A percentile compares a stretch with the other conserved stretches of the same genome.
Evolutionary conservation across 805 yeast species (phyloP).

Genomic region (Yarrowia sp.): DNA sequence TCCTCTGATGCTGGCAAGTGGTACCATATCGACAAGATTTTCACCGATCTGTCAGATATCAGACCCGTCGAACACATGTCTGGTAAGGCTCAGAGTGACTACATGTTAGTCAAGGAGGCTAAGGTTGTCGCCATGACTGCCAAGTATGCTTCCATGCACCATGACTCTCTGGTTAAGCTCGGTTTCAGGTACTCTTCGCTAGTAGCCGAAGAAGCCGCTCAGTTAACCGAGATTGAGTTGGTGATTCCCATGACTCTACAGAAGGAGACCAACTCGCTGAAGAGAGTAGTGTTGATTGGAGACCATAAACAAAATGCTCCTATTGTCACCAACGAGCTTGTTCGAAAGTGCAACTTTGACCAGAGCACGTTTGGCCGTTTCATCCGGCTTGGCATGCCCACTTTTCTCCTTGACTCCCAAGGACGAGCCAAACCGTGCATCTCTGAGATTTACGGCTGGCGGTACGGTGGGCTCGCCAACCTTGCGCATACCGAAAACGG

Average conservation of each 20-base stretch:
- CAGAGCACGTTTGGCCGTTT: conserved; percentile 37
- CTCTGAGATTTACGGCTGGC: conserved; percentile 33
- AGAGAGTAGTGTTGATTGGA: conserved; percentile 42
- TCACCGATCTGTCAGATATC: conserved; percentile 33
- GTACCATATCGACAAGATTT: conserved; percentile 33
- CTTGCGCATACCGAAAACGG: conserved; percentile 12
- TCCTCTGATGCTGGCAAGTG: conserved; percentile 29
- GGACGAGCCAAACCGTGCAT: conserved; percentile 36
- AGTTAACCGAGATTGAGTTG: conserved; percentile 39
- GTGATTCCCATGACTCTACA: conserved; percentile 36
- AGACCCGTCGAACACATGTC: conserved; percentile 37
- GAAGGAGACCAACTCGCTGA: conserved; percentile 27
- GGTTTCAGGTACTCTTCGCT: conserved; percentile 37
- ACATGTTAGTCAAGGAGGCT: conserved; percentile 34
- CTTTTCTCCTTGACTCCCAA: conserved; percentile 32
- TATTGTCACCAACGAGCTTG: conserved; percentile 28
- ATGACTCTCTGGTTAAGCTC: conserved; percentile 29
- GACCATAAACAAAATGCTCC: conserved; percentile 38
- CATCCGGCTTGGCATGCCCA: conserved; percentile 33
- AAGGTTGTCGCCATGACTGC: conserved; percentile 38
- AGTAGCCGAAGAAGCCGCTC: conserved; percentile 41
- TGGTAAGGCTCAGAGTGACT: conserved; percentile 32
- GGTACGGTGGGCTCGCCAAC: conserved; percentile 29
- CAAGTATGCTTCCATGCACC: conserved; percentile 31
- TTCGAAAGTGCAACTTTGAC: conserved; percentile 31